Evolutionary conservation across 306 rosid species (phyloP).

Genomic region (Sicyos edulis): DNA sequence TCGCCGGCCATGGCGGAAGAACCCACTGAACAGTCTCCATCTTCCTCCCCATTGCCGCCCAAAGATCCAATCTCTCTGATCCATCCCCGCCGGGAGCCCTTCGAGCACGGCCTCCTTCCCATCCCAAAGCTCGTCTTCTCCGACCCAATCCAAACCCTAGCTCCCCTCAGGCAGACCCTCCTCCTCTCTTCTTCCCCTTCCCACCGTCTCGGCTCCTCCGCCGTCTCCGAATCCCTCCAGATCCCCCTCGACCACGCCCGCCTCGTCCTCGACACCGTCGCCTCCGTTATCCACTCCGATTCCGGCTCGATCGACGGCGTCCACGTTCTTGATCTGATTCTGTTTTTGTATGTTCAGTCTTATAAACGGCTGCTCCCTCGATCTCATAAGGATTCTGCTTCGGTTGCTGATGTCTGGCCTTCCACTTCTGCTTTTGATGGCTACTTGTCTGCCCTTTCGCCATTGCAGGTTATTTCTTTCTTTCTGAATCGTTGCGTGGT

Average conservation of each 20-base stretch:
- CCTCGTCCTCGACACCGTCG: slow-evolving; percentile 70
- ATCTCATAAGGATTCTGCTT: slow-evolving; percentile 92
- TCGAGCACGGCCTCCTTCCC: slow-evolving; percentile 84
- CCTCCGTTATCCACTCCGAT: slow-evolving; percentile 66
- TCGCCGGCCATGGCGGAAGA: slow-evolving; percentile 51
- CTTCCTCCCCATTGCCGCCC: slow-evolving; percentile 29
- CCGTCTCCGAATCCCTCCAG: slow-evolving; percentile 68
- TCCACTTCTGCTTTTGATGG: slow-evolving; percentile 98
- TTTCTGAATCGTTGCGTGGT: not conserved
- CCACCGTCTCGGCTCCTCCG: slow-evolving; percentile 43
- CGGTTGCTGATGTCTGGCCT: slow-evolving; percentile 98
- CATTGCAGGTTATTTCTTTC: slow-evolving; percentile 59
- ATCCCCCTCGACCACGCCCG: slow-evolving; percentile 74
- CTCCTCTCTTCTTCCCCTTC: slow-evolving; percentile 41
- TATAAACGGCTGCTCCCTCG: slow-evolving; percentile 82
- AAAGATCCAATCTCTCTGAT: slow-evolving; percentile 51
- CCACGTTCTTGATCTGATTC: slow-evolving; percentile 74
- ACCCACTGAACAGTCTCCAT: slow-evolving; percentile 44
- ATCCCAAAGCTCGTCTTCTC: slow-evolving; percentile 73
- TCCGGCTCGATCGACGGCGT: slow-evolving; percentile 62
- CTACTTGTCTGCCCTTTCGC: slow-evolving; percentile 92
- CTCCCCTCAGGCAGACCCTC: slow-evolving; percentile 59
- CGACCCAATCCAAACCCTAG: slow-evolving; percentile 89
- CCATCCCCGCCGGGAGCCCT: slow-evolving; percentile 80
- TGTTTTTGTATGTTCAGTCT: slow-evolving; percentile 87